These are phyloP conservation scores for Oryza longistaminata DNA, from an alignment of 176 grass and related monocot genomes.

Conservation along the genomic window DNA sequence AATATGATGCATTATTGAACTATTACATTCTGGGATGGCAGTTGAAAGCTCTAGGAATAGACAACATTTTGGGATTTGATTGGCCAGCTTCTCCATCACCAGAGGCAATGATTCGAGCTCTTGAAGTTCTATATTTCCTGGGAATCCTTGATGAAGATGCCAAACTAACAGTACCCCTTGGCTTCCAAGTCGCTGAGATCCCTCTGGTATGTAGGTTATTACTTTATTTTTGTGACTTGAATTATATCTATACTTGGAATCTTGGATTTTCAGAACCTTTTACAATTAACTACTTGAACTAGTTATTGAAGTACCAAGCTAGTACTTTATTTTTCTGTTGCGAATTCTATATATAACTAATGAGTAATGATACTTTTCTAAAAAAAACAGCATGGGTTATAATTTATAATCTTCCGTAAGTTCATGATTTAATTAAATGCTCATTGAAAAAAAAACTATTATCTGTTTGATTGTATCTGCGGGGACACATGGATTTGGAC, in stretches of 20 bases:
- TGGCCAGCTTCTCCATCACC: conserved; percentile 95
- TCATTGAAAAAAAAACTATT: neutral
- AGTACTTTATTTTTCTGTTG: neutral
- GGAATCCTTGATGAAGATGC: conserved; percentile 93
- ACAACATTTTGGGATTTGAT: conserved; percentile 98
- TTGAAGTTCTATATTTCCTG: conserved; percentile 89
- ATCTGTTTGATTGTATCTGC: neutral
- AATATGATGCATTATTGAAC: neutral
- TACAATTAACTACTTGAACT: conserved; percentile 18
- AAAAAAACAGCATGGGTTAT: neutral
- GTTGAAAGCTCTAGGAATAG: conserved; percentile 96
- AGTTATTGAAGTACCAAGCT: neutral
- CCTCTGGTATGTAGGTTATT: conserved; percentile 67
- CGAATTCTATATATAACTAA: neutral
- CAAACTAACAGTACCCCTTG: conserved; percentile 85
- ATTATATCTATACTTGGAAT: neutral
- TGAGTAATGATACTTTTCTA: neutral
- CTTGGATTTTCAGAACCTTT: neutral
- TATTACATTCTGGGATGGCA: conserved; percentile 42
- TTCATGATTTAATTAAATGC: neutral
- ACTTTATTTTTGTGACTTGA: neutral
- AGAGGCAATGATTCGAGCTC: conserved; percentile 86
- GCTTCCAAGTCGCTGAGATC: conserved; percentile 91
- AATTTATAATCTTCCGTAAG: neutral
- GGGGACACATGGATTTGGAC: neutral